Percentiles rank a stretch among this genome's conserved stretches.
These are phyloP conservation scores for Aureobasidium sp. DNA, from an alignment of 2,329 filamentous ascomycete genomes.

Conservation along the genomic window DNA sequence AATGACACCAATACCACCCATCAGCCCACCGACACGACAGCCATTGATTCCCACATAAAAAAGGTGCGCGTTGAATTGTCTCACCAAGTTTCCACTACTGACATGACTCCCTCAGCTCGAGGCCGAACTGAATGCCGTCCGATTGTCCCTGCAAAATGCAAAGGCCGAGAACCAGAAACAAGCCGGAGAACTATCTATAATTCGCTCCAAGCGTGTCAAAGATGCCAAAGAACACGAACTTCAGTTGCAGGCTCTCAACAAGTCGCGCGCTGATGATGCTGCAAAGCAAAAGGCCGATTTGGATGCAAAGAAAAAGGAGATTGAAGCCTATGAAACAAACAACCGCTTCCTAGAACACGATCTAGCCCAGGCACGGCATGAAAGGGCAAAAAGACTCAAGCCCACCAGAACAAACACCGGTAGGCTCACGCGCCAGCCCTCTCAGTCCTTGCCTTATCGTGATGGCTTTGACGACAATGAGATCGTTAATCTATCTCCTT, in stretches of 20 bases:
- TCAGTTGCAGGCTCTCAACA: constrained; percentile 53
- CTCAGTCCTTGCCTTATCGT: constrained; percentile 51
- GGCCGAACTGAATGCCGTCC: constrained; percentile 33
- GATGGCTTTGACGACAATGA: constrained; percentile 72
- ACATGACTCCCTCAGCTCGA: constrained; percentile 29
- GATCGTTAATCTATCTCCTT: constrained; percentile 48
- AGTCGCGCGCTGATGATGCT: constrained; percentile 55
- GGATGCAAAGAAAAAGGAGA: constrained; percentile 56
- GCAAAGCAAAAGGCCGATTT: constrained; percentile 56
- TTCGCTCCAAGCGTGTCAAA: constrained; percentile 62
- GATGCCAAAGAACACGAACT: constrained; percentile 54
- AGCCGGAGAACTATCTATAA: constrained; percentile 63
- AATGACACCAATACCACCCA: neutral
- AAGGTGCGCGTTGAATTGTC: neutral
- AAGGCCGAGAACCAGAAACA: constrained; percentile 50
- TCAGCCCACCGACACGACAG: neutral
- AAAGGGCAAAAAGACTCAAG: constrained; percentile 41
- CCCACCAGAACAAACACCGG: constrained; percentile 18
- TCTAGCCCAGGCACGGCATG: constrained; percentile 47
- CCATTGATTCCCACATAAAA: neutral
- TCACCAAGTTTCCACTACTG: neutral
- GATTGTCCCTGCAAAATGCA: constrained; percentile 33
- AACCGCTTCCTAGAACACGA: constrained; percentile 67
- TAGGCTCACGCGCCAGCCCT: constrained; percentile 47
- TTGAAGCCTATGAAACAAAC: constrained; percentile 59